A percentile compares a stretch with the other conserved stretches of the same genome.
These are phyloP conservation scores for Pyrrhoderma noxium DNA, from an alignment of 1,284 basidiomycete genomes.

Conservation along the genomic window DNA sequence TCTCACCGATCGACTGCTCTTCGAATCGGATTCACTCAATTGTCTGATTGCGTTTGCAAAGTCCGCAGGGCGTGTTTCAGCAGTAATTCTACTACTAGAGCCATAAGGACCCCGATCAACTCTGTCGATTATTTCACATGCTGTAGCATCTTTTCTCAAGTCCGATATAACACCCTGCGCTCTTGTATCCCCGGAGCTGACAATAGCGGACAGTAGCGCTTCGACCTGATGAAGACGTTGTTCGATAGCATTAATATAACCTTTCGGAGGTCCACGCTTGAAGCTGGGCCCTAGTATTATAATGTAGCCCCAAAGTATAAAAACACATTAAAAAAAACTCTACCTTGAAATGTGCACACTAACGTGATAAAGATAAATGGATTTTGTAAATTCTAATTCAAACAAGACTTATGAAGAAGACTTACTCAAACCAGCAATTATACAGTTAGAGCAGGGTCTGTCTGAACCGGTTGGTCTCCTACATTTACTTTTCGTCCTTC, in stretches of 20 bases:
- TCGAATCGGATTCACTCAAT: constrained; percentile 48
- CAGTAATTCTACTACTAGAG: constrained; percentile 49
- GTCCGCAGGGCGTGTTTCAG: constrained; percentile 51
- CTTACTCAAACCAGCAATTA: constrained; percentile 51
- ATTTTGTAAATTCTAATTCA: background rate
- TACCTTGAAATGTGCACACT: constrained; percentile 77
- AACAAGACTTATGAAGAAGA: constrained; percentile 12
- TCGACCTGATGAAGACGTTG: constrained; percentile 86
- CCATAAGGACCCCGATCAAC: constrained; percentile 76
- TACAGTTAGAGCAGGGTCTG: constrained; percentile 62
- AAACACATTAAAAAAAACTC: constrained; percentile 15
- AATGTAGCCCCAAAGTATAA: constrained; percentile 5
- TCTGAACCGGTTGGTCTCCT: constrained; percentile 49
- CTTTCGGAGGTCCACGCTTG: constrained; percentile 82
- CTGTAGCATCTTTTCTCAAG: constrained; percentile 61
- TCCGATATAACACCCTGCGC: constrained; percentile 65
- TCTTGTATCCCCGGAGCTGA: constrained; percentile 65
- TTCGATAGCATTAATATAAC: constrained; percentile 86
- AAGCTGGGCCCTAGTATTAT: constrained; percentile 59
- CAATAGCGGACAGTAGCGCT: constrained; percentile 69
- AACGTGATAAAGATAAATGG: constrained; percentile 8
- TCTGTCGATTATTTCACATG: constrained; percentile 60
- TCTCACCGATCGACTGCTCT: constrained; percentile 46
- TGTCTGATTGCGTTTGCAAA: constrained; percentile 66
- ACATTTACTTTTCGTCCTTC: constrained; percentile 84